Base-by-base conservation (phyloP, 495 filamentous ascomycete species). In the Lepraria neglecta region DNA sequence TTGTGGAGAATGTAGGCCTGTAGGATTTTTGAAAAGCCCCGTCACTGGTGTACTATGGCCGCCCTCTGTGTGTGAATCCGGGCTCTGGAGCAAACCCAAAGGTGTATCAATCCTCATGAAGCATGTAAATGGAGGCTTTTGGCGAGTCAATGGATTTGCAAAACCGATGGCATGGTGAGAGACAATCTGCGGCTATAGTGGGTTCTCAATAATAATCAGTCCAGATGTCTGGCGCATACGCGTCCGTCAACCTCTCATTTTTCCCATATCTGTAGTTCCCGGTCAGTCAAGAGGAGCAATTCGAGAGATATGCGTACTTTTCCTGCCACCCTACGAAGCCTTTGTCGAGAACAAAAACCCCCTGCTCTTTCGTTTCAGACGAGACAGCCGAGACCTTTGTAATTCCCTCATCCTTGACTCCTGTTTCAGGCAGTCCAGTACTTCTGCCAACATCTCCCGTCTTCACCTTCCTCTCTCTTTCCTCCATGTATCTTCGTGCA, bases 241-340 rank as follows among this genome's bases (percentile, higher is more conserved):
- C 88, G 76, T 96, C 89, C 1, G 94, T 98, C 70, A 98, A 76
- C 52, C 84, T 70, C 66, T 84, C 75, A 75, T 98, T 92, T 56
- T 82, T 78, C 3, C 92, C 88, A 68, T 76, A 82, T 63, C 77
- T 80, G 7, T n/a, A 65, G 33, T 42, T 33, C 21, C 17, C 7
- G 9, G 56, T 64, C 35, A 68, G 65, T 38, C 48, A 15, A 43
- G 19, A 35, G 24, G 60, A 48, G 27, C 46, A 54, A 54, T 43
- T 9, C 19, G 19, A 30, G n/a, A 43, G 59, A 27, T 50, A 45
- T 40, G 51, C 75, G 73, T 84, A 96, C 72, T 81, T 80, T 75
- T 92, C 88, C 79, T 96, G 90, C 94, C 94, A 98, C 60, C 88
- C 82, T 10, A 87, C 84, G 72, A 97, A 98, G 19, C 94, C 94